Conservation (phyloP, 2,329 filamentous ascomycete species). For the Fusarium floridanum region DNA sequence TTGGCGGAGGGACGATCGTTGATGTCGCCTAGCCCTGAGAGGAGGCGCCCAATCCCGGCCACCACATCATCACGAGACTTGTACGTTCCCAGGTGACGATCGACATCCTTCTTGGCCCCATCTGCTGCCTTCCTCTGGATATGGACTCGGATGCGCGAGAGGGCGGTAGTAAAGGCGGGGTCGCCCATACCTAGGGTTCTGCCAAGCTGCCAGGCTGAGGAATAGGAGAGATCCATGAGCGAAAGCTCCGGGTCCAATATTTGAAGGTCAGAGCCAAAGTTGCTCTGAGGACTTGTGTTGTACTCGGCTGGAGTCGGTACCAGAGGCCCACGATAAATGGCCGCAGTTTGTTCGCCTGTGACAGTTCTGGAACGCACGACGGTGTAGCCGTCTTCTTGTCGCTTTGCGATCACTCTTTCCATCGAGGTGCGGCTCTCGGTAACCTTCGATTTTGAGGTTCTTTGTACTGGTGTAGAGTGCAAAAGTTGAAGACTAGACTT, state of each 20-base stretch:
- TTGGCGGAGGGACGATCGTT: neutral
- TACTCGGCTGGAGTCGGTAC: constrained; percentile 43
- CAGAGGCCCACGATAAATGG: constrained; percentile 52
- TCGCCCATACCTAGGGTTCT: constrained; percentile 53
- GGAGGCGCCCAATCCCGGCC: neutral
- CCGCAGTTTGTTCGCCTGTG: constrained; percentile 56
- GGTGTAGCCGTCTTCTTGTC: constrained; percentile 50
- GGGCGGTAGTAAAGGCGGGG: constrained; percentile 47
- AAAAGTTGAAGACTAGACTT: neutral
- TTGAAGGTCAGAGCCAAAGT: constrained; percentile 50
- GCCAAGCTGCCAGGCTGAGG: constrained; percentile 57
- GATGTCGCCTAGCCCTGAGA: neutral
- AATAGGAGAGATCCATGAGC: constrained; percentile 59
- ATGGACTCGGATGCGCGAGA: constrained; percentile 21
- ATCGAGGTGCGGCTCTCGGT: neutral
- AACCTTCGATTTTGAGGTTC: neutral
- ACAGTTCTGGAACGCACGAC: constrained; percentile 49
- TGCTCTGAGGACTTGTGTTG: constrained; percentile 41
- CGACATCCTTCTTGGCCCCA: neutral
- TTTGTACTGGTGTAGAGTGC: neutral
- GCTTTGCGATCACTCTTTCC: neutral
- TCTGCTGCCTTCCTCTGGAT: neutral
- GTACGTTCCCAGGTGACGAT: neutral
- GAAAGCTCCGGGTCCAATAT: constrained; percentile 54
- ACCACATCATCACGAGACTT: neutral